Conservation (phyloP, 148 eudicot species). For the Cornus controversa region DNA sequence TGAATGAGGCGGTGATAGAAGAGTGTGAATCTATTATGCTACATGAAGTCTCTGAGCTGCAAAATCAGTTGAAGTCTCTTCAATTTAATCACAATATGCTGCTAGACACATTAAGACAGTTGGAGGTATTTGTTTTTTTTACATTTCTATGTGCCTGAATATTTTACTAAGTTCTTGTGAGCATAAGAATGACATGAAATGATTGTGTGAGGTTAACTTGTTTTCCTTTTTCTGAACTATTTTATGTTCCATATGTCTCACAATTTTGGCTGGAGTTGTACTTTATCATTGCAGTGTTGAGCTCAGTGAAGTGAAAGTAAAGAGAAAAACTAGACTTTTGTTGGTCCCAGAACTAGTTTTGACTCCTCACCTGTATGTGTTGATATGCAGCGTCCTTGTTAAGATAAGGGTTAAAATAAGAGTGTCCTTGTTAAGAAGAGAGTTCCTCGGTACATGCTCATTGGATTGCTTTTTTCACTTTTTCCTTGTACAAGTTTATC, state of each 20-base stretch:
- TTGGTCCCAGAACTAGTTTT: conserved; percentile 8
- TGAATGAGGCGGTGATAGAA: conserved; percentile 60
- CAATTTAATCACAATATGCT: conserved; percentile 67
- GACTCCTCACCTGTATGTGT: background rate
- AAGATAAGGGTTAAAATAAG: conserved; percentile 1
- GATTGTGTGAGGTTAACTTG: background rate
- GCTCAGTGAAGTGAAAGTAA: background rate
- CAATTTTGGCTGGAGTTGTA: background rate
- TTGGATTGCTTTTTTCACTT: background rate
- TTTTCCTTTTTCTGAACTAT: background rate
- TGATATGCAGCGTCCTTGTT: too few relatives aligned
- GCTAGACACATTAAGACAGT: conserved; percentile 69
- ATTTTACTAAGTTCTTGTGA: background rate
- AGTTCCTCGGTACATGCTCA: too few relatives aligned
- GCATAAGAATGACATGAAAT: background rate
- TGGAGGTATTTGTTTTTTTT: conserved; percentile 57
- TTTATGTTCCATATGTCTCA: background rate
- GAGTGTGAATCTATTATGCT: conserved; percentile 92
- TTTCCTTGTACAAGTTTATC: background rate
- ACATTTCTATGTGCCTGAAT: background rate
- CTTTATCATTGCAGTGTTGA: background rate
- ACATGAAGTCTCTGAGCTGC: conserved; percentile 69
- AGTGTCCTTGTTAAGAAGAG: background rate
- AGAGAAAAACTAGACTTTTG: background rate
- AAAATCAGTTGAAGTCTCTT: conserved; percentile 65